Evolutionary conservation across 371 early-diverging fungal species (phyloP), one percentile per base, ranked within the genome.

Genomic region (Syncephalastrum contaminatum): DNA sequence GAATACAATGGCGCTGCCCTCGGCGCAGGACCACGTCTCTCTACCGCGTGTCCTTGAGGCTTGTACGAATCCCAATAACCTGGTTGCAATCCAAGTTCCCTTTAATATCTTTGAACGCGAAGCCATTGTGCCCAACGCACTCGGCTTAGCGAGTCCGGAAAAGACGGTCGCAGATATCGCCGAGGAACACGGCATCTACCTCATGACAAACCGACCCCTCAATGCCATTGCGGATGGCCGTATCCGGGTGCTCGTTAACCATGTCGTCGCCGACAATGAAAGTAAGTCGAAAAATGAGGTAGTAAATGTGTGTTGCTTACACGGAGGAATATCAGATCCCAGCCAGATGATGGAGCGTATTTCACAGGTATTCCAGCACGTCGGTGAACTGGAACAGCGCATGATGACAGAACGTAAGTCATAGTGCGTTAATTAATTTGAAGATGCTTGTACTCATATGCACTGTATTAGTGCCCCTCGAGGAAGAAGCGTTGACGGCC

Each of bases 101-200:
- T 77, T 90, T 52, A 92, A 92, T 56, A n/a, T 92, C 40, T 90
- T 84, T 76, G 92, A 92, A 57, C 75, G 82, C 4, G 85, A 87
- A 48, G 77, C 81, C 1, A 60, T 84, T 25, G 25, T 71, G 13
- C 39, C 49, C 6, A 21, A 40, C 48, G 56, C 40, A 15, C 63
- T 48, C 16, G 58, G 69, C 56, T 53, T 58, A n/a, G 69, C 63
- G 22, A 48, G 45, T 47, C 68, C 64, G 3, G 48, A 54, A 19
- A 73, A 68, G 39, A 81, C 77, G 4, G 73, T 87, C 19, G 79
- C 82, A n/a, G 72, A 80, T 20, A 63, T 75, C 13, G 83, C 86
- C 48, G 69, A 80, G 72, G 73, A 77, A 54, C 68, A 79, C 22
- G 73, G 75, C 12, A 63, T 92, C 7, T 87, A 81, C 58, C 54